A percentile compares a stretch with the other conserved stretches of the same genome.
These are phyloP conservation scores for Capsella bursapastoris DNA, from an alignment of 345 rosid species.

Conservation along the genomic window DNA sequence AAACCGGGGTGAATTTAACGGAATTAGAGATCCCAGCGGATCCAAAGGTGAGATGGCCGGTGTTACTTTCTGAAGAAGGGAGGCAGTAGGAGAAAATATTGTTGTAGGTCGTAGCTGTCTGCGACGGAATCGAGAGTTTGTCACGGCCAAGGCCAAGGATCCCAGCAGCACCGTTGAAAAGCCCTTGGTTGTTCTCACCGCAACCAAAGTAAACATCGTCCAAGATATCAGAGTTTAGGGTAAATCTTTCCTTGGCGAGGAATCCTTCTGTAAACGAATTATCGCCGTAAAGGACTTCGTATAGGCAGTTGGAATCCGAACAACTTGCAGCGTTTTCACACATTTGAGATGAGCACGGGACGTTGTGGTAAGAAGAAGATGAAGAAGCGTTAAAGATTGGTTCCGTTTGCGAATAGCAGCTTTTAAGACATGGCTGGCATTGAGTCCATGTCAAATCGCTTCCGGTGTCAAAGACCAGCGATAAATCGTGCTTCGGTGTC, in stretches of 20 bases:
- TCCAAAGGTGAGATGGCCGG: conserved; percentile 77
- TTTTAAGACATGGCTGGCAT: conserved; percentile 51
- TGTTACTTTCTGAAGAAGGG: conserved; percentile 59
- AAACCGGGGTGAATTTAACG: conserved; percentile 61
- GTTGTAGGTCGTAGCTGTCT: conserved; percentile 59
- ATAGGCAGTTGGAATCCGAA: conserved; percentile 55
- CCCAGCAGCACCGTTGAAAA: conserved; percentile 61
- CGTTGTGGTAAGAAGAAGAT: conserved; percentile 57
- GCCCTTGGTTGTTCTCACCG: conserved; percentile 66
- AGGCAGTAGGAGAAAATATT: conserved; percentile 79
- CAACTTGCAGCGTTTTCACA: conserved; percentile 51
- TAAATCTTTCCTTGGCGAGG: conserved; percentile 59
- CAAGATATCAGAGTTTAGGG: conserved; percentile 51
- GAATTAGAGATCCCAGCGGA: conserved; percentile 43
- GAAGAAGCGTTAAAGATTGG: conserved; percentile 47
- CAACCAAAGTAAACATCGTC: conserved; percentile 66
- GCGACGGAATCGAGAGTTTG: conserved; percentile 65
- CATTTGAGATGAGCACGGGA: conserved; percentile 52
- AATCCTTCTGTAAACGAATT: conserved; percentile 56
- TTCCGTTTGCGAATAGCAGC: conserved; percentile 59
- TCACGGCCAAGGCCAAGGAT: conserved; percentile 74
- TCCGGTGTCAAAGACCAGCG: conserved; percentile 65
- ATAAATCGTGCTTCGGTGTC: conserved; percentile 52
- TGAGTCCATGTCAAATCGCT: conserved; percentile 71
- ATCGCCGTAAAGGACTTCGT: conserved; percentile 68